Evolutionary conservation across 805 yeast species (phyloP).

Genomic region (Lachancea sp.): DNA sequence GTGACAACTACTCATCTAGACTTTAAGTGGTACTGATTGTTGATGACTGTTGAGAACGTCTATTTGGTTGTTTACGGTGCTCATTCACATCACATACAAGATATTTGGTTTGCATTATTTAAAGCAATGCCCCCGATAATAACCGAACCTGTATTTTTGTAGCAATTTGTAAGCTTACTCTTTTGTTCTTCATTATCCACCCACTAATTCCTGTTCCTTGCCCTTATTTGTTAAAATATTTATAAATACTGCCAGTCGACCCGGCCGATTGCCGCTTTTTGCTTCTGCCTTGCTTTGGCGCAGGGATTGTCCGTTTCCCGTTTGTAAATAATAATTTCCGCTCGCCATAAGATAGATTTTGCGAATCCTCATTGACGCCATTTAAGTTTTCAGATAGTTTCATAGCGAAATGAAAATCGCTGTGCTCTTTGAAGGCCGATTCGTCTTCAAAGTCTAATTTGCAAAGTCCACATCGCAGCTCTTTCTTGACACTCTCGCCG

Average conservation of each 20-base stretch:
- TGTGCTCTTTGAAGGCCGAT: constrained; percentile 38
- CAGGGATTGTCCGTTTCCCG: constrained; percentile 3
- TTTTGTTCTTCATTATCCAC: too few relatives aligned
- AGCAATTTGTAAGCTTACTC: too few relatives aligned
- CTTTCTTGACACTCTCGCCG: neutral
- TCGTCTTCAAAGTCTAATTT: constrained; percentile 12
- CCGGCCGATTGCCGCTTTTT: neutral
- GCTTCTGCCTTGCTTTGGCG: neutral
- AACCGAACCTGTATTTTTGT: too few relatives aligned
- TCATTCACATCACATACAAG: too few relatives aligned
- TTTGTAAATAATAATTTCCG: constrained; percentile 20
- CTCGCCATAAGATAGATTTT: constrained; percentile 25
- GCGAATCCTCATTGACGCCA: constrained; percentile 27
- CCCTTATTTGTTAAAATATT: constrained; percentile 2
- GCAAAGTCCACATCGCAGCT: constrained; percentile 20
- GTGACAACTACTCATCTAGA: too few relatives aligned
- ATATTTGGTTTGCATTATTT: too few relatives aligned
- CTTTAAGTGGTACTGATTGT: too few relatives aligned
- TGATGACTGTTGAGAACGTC: too few relatives aligned
- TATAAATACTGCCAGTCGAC: neutral
- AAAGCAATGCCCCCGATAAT: too few relatives aligned
- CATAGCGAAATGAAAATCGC: constrained; percentile 49
- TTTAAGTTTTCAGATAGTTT: constrained; percentile 42
- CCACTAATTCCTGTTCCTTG: neutral
- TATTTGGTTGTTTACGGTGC: too few relatives aligned